These are phyloP conservation scores for Penicillium salamii DNA, from an alignment of 495 filamentous ascomycete genomes.

Conservation along the genomic window DNA sequence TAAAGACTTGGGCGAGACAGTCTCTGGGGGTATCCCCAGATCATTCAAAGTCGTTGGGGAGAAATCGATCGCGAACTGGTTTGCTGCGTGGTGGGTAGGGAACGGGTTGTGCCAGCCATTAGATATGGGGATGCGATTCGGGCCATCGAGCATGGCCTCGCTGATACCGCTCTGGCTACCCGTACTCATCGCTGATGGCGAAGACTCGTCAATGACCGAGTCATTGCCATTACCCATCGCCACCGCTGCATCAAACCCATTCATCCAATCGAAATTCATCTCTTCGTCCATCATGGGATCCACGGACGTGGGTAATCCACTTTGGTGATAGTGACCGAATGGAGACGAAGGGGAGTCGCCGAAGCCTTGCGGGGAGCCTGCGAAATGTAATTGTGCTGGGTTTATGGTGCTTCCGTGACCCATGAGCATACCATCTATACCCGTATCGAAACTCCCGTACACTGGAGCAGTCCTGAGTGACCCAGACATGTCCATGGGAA, in stretches of 20 bases:
- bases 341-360: constrained; percentile 66
- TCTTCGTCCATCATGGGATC: constrained; percentile 67
- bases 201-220: constrained; percentile 84
- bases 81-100: constrained; percentile 57
- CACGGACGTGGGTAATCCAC: constrained; percentile 50
- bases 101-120: constrained; percentile 65
- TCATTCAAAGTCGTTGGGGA: constrained; percentile 43
- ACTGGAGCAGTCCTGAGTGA: constrained; percentile 79
- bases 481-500: constrained; percentile 59
- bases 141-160: constrained; percentile 87
- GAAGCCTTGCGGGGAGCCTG: constrained; percentile 73
- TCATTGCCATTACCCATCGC: constrained; percentile 67
- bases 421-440: constrained; percentile 73
- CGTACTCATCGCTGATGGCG: constrained; percentile 90
- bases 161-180: constrained; percentile 89
- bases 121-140: constrained; percentile 56
- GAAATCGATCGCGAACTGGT: constrained; percentile 60
- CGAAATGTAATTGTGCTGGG: constrained; percentile 92
- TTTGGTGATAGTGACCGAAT: constrained; percentile 63
- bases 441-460: constrained; percentile 62
- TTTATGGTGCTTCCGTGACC: constrained; percentile 86
- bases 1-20: constrained; percentile 48
- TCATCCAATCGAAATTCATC: constrained; percentile 80
- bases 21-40: constrained; percentile 41
- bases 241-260: constrained; percentile 74